These are phyloP conservation scores for Chernovozyma aurita DNA, from an alignment of 1,139 yeast genomes.

Conservation along the genomic window DNA sequence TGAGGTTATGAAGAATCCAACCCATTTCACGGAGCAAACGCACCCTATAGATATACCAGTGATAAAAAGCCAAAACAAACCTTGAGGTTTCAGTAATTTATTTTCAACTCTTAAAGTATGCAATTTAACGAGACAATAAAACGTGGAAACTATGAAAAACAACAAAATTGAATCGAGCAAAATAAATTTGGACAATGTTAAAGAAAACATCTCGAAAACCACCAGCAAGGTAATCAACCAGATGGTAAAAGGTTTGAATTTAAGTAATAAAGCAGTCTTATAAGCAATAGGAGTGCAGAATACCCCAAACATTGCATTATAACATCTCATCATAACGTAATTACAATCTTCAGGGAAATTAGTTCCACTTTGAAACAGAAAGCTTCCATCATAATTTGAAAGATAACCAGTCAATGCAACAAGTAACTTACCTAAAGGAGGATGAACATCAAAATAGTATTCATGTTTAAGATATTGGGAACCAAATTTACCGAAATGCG, in stretches of 20 bases:
- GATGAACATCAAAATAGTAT: constrained; percentile 75
- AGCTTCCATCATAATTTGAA: constrained; percentile 64
- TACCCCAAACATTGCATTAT: constrained; percentile 62
- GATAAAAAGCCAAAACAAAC: constrained; percentile 54
- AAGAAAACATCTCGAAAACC: constrained; percentile 59
- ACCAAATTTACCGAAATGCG: constrained; percentile 76
- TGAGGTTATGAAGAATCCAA: constrained; percentile 81
- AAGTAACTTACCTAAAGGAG: constrained; percentile 70
- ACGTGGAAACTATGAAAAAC: constrained; percentile 64
- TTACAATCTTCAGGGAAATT: constrained; percentile 52
- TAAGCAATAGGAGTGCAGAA: constrained; percentile 63
- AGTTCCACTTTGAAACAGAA: constrained; percentile 60
- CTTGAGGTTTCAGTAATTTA: constrained; percentile 37
- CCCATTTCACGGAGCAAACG: constrained; percentile 94
- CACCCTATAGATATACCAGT: constrained; percentile 88
- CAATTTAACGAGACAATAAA: constrained; percentile 52
- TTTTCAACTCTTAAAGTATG: constrained; percentile 38
- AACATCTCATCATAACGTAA: constrained; percentile 57
- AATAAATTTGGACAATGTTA: constrained; percentile 66
- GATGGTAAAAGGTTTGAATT: constrained; percentile 41
- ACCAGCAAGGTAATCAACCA: constrained; percentile 59
- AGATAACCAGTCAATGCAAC: constrained; percentile 65
- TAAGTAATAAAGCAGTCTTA: constrained; percentile 50
- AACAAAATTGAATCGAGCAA: constrained; percentile 68
- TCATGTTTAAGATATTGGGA: constrained; percentile 60